These are phyloP conservation scores for Coemansia javaensis DNA, from an alignment of 192 early-diverging fungal species.

Conservation along the genomic window DNA sequence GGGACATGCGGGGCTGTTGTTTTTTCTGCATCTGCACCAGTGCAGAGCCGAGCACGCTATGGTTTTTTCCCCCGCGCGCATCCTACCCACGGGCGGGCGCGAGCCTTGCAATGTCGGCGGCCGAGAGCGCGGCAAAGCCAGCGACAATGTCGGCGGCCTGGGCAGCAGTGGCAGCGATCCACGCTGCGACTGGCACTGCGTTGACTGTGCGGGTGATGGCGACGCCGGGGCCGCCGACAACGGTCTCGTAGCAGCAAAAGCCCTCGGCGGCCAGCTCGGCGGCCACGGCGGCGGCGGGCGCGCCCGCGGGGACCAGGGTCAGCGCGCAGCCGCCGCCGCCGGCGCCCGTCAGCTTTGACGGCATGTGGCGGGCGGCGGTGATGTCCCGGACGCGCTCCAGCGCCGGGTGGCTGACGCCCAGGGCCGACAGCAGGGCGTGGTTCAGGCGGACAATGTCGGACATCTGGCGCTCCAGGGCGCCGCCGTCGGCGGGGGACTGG, in stretches of 20 bases:
- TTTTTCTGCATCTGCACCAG: too few relatives aligned
- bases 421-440: constrained; percentile 70
- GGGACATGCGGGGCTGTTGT: too few relatives aligned
- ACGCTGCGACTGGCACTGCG: constrained; percentile 11
- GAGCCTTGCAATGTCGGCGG: too few relatives aligned
- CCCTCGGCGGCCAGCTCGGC: constrained; percentile 55
- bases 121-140: constrained; percentile 14
- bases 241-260: constrained; percentile 67
- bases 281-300: constrained; percentile 38
- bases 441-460: constrained; percentile 73
- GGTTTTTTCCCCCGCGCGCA: too few relatives aligned
- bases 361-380: constrained; percentile 56
- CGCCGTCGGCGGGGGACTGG: not conserved
- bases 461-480: constrained; percentile 11
- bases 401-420: constrained; percentile 79
- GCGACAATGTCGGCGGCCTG: constrained; percentile 1
- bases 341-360: constrained; percentile 91
- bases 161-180: constrained; percentile 7
- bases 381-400: constrained; percentile 75
- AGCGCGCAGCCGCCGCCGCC: constrained; percentile 97
- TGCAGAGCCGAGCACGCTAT: too few relatives aligned
- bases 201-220: constrained; percentile 18
- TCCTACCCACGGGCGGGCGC: too few relatives aligned
- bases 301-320: constrained; percentile 57
- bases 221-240: constrained; percentile 66